These are phyloP conservation scores for Aspergillus saccharolyticus DNA, from an alignment of 495 filamentous ascomycete species.

Conservation along the genomic window DNA sequence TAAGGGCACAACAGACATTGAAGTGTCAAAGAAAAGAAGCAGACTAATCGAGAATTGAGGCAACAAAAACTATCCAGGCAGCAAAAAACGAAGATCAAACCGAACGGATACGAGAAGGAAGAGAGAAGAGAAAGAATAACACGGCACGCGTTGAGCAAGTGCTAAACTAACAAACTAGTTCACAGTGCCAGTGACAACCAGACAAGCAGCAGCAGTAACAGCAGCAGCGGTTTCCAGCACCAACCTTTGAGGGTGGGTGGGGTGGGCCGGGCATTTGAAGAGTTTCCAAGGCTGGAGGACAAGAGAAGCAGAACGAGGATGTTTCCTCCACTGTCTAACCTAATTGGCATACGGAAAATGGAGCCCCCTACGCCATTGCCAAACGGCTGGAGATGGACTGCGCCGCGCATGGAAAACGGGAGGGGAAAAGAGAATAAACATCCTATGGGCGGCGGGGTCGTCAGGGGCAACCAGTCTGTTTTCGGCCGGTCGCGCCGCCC, in stretches of 20 bases:
- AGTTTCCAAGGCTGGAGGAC: conserved; percentile 19
- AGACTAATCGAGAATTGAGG: too few relatives aligned
- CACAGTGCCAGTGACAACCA: conserved; percentile 1
- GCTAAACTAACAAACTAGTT: too few relatives aligned
- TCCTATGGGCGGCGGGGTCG: conserved; percentile 32
- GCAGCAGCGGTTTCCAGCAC: too few relatives aligned
- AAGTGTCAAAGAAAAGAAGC: background rate
- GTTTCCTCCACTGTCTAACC: conserved; percentile 13
- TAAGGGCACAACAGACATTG: conserved; percentile 20
- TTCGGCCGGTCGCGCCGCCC: conserved; percentile 12
- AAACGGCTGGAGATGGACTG: conserved; percentile 24
- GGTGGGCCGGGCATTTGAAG: conserved; percentile 34
- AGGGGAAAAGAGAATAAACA: conserved; percentile 41
- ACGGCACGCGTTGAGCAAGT: background rate
- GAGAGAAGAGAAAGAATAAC: conserved; percentile 1
- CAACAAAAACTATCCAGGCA: background rate
- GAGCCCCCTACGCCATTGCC: conserved; percentile 21
- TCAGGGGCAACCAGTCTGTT: conserved; percentile 33
- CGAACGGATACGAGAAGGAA: conserved; percentile 4
- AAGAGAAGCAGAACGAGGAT: conserved; percentile 28
- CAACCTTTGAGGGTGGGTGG: conserved; percentile 15
- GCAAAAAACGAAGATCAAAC: conserved; percentile 2
- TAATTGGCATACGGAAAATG: conserved; percentile 12
- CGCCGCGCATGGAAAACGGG: conserved; percentile 26
- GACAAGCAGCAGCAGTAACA: too few relatives aligned